These are phyloP conservation scores for Microdochium bolleyi DNA, from an alignment of 2,329 filamentous ascomycete genomes.

Conservation along the genomic window DNA sequence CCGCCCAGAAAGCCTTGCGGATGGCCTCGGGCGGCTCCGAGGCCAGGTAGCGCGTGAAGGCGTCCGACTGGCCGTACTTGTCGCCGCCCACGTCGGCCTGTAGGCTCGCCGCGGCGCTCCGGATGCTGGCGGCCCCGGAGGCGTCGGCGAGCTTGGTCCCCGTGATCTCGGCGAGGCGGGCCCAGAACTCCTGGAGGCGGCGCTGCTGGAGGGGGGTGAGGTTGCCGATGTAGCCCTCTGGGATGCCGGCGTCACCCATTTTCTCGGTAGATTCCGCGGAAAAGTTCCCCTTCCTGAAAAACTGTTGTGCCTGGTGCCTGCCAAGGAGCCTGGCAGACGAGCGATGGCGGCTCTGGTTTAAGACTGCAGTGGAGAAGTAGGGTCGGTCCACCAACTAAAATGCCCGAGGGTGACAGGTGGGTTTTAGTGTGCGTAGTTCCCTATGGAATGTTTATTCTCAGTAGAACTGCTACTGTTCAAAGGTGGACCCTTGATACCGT, in stretches of 20 bases:
- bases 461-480: too few relatives aligned
- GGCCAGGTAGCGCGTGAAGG: constrained; percentile 4
- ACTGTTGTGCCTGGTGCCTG: too few relatives aligned
- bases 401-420: too few relatives aligned
- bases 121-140: not conserved
- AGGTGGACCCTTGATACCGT: too few relatives aligned
- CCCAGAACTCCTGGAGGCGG: not conserved
- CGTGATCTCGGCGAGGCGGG: not conserved
- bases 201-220: not conserved
- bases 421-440: too few relatives aligned
- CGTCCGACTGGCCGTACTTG: constrained; percentile 54
- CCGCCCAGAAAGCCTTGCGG: constrained; percentile 17
- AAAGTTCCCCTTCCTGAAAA: too few relatives aligned
- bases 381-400: too few relatives aligned
- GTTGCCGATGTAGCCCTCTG: not conserved
- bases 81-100: constrained; percentile 24
- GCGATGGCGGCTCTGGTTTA: too few relatives aligned
- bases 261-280: not conserved
- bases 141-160: not conserved
- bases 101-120: not conserved
- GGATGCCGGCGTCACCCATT: not conserved
- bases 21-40: constrained; percentile 4
- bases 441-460: too few relatives aligned
- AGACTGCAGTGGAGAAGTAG: too few relatives aligned
- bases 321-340: too few relatives aligned